A percentile compares a stretch with the other conserved stretches of the same genome.
These are phyloP conservation scores for Fagus sylvatica DNA, from an alignment of 306 rosid genomes.

Conservation along the genomic window DNA sequence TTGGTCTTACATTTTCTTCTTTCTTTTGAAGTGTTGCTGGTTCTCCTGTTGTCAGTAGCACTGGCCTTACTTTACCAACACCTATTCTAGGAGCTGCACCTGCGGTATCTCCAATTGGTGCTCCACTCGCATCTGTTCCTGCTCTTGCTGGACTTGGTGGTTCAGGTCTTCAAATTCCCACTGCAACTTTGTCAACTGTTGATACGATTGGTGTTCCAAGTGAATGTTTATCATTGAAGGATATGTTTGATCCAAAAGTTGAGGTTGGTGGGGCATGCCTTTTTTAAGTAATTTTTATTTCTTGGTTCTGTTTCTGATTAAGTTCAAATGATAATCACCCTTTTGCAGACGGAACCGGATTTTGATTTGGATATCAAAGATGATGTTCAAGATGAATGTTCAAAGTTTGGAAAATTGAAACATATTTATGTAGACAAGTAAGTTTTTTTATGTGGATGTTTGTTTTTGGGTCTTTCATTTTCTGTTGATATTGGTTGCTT, in stretches of 20 bases:
- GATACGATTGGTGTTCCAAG: constrained; percentile 84
- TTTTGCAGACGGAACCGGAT: constrained; percentile 71
- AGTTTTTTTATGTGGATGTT: constrained; percentile 31
- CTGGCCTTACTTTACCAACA: constrained; percentile 47
- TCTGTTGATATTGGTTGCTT: neutral
- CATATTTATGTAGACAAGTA: constrained; percentile 86
- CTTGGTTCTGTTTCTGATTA: constrained; percentile 7
- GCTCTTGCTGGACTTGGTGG: constrained; percentile 54
- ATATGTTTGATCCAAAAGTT: constrained; percentile 88
- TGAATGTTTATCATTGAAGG: constrained; percentile 76
- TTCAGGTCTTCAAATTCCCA: constrained; percentile 64
- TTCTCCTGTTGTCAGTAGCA: constrained; percentile 50
- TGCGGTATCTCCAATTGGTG: constrained; percentile 38
- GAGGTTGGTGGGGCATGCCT: constrained; percentile 58
- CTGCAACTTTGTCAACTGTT: constrained; percentile 38
- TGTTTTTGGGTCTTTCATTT: neutral
- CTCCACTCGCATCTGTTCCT: constrained; percentile 53
- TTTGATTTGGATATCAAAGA: constrained; percentile 90
- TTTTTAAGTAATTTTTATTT: neutral
- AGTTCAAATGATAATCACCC: constrained; percentile 9
- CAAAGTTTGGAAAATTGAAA: constrained; percentile 68
- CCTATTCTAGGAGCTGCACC: constrained; percentile 45
- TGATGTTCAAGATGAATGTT: constrained; percentile 90
- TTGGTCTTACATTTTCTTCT: constrained; percentile 30
- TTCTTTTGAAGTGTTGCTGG: constrained; percentile 60